phyloP scores from a whole-genome alignment of 495 filamentous ascomycete species.

The Podospora anserina region DNA sequence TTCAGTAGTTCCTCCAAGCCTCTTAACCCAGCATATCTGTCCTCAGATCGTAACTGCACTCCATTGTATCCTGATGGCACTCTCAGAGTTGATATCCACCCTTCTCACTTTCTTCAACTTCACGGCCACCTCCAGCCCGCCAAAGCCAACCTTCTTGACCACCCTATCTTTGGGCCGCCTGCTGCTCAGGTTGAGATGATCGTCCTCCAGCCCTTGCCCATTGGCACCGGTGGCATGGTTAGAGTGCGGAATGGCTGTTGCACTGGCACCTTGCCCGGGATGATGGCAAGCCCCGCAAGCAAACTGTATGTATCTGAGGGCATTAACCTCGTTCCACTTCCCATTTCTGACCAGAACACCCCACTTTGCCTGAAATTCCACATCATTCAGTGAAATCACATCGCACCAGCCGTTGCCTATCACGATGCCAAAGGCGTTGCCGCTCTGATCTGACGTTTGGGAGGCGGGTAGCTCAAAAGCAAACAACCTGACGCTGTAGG shows the following conservation, averaged over 20 bases:
- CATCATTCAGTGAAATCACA: constrained; percentile 16
- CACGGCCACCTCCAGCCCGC: constrained; percentile 13
- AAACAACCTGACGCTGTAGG: constrained; percentile 18
- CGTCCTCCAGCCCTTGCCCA: neutral
- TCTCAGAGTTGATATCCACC: constrained; percentile 25
- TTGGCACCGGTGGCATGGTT: neutral
- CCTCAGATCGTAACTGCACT: neutral
- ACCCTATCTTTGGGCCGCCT: constrained; percentile 17
- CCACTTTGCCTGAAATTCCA: constrained; percentile 13
- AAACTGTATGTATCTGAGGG: constrained; percentile 16
- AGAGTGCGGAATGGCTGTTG: neutral
- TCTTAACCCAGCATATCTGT: neutral
- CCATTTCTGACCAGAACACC: constrained; percentile 22
- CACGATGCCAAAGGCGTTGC: constrained; percentile 20
- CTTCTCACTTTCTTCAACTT: constrained; percentile 25
- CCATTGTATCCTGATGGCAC: constrained; percentile 26
- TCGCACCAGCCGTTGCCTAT: constrained; percentile 26
- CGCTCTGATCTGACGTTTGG: neutral
- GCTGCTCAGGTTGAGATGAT: neutral
- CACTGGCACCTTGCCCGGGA: neutral
- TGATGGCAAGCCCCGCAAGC: neutral
- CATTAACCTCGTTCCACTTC: constrained; percentile 18
- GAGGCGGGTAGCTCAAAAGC: constrained; percentile 20
- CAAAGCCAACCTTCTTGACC: constrained; percentile 12
- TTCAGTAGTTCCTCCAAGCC: no score